Conservation (phyloP, 2,329 filamentous ascomycete genomes). For the Fusarium mexicanum region DNA sequence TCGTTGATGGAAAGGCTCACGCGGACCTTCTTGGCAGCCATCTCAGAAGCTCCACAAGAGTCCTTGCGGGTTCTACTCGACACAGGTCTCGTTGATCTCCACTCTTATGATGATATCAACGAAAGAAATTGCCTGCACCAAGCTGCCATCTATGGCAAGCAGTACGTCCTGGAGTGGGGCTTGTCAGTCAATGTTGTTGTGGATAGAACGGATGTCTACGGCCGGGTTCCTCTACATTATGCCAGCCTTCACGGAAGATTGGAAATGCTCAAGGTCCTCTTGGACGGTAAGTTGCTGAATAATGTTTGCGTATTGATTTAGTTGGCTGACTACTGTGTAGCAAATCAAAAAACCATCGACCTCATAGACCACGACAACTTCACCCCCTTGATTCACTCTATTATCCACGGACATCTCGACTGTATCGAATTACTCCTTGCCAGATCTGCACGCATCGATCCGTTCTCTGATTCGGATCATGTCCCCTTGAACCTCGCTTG, state of each 20-base stretch:
- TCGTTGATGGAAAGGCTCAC: conserved; percentile 80
- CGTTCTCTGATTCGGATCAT: conserved; percentile 86
- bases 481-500: conserved; percentile 95
- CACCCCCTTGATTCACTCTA: conserved; percentile 93
- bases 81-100: conserved; percentile 86
- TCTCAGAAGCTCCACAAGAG: conserved; percentile 83
- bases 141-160: conserved; percentile 91
- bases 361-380: conserved; percentile 96
- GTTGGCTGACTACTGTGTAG: conserved; percentile 49
- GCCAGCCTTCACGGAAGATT: conserved; percentile 93
- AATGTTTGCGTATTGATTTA: neutral
- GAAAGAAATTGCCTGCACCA: conserved; percentile 96
- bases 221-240: conserved; percentile 92
- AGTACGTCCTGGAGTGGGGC: conserved; percentile 79
- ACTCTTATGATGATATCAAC: conserved; percentile 96
- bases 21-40: conserved; percentile 87
- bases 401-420: conserved; percentile 84
- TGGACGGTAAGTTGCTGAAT: conserved; percentile 62
- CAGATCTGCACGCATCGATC: conserved; percentile 85
- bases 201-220: conserved; percentile 88
- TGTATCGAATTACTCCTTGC: conserved; percentile 83
- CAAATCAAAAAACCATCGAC: conserved; percentile 80
- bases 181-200: conserved; percentile 81
- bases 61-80: conserved; percentile 80
- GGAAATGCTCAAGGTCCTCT: conserved; percentile 80